phyloP scores from a whole-genome alignment of 129 eudicot genomes.

The Artemisia argyi region DNA sequence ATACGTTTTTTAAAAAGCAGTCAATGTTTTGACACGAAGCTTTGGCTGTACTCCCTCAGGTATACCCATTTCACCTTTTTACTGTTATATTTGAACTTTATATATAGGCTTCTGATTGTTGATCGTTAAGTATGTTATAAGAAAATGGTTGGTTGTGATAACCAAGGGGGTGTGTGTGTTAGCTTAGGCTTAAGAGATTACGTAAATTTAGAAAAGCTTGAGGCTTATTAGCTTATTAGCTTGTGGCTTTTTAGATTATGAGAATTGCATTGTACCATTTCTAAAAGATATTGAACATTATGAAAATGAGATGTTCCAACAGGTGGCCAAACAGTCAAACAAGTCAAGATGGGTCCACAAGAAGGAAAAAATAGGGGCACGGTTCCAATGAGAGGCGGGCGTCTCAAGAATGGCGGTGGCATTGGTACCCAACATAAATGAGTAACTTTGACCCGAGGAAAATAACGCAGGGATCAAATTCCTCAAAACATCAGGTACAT shows the following conservation, averaged over 20 bases:
- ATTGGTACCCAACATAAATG: constrained; percentile 49
- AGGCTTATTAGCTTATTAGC: too few species aligned
- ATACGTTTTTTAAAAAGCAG: too few species aligned
- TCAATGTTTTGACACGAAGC: too few species aligned
- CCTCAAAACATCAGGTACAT: constrained; percentile 56
- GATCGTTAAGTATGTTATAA: too few species aligned
- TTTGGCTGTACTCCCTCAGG: too few species aligned
- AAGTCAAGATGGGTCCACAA: constrained; percentile 56
- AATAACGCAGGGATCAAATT: constrained; percentile 45
- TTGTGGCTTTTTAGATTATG: constrained; percentile 33
- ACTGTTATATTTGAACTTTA: too few species aligned
- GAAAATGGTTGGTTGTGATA: too few species aligned
- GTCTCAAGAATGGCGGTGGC: constrained; percentile 38
- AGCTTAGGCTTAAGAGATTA: too few species aligned
- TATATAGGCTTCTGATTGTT: too few species aligned
- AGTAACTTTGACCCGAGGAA: constrained; percentile 47
- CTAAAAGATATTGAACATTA: constrained; percentile 36
- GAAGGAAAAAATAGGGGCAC: constrained; percentile 76
- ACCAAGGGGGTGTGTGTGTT: too few species aligned
- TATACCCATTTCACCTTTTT: too few species aligned
- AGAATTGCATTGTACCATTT: constrained; percentile 28
- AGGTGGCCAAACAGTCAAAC: constrained; percentile 46
- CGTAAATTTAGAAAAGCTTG: too few species aligned
- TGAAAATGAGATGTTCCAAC: constrained; percentile 30
- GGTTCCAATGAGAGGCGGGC: constrained; percentile 82